Percentiles rank a stretch among this genome's conserved stretches.
These are phyloP conservation scores for Xylariaceae sp. DNA, from an alignment of 2,329 filamentous ascomycete species.

Conservation along the genomic window DNA sequence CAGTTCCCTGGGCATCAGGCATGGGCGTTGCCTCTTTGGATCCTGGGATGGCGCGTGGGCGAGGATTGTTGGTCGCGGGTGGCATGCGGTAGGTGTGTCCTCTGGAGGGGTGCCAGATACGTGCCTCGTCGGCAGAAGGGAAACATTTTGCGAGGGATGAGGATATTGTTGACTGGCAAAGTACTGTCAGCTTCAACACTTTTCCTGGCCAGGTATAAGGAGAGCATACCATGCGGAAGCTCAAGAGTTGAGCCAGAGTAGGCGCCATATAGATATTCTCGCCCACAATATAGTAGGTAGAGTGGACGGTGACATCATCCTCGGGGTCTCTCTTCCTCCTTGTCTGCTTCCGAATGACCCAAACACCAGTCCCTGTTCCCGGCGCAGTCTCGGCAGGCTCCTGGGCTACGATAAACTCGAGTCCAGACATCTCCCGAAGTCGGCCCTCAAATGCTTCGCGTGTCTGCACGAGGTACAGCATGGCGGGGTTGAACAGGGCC, in stretches of 20 bases:
- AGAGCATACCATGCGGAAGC: slow-evolving; percentile 51
- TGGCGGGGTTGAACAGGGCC: slow-evolving; percentile 58
- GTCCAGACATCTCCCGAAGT: slow-evolving; percentile 61
- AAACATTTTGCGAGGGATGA: slow-evolving; percentile 53
- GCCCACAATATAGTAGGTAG: slow-evolving; percentile 63
- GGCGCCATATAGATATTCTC: slow-evolving; percentile 68
- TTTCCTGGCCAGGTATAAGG: slow-evolving; percentile 18
- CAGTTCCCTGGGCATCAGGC: slow-evolving; percentile 31
- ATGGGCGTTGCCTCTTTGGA: slow-evolving; percentile 49
- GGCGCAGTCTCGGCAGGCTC: slow-evolving; percentile 62
- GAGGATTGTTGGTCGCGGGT: slow-evolving; percentile 22
- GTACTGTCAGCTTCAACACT: slow-evolving; percentile 1
- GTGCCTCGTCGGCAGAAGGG: slow-evolving; percentile 47
- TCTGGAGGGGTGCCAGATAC: slow-evolving; percentile 53
- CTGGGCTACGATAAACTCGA: slow-evolving; percentile 66
- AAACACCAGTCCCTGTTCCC: slow-evolving; percentile 61
- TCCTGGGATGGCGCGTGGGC: slow-evolving; percentile 33
- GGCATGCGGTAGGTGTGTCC: slow-evolving; percentile 52
- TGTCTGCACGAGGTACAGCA: slow-evolving; percentile 57
- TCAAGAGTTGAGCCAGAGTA: slow-evolving; percentile 57
- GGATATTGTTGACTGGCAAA: slow-evolving; percentile 50
- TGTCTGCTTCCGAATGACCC: slow-evolving; percentile 68
- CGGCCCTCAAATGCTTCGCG: slow-evolving; percentile 63
- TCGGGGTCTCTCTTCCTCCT: slow-evolving; percentile 56
- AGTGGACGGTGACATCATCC: slow-evolving; percentile 58